Evolutionary conservation across 176 grass and related monocot species (phyloP).

Genomic region (Bromus sterilis): DNA sequence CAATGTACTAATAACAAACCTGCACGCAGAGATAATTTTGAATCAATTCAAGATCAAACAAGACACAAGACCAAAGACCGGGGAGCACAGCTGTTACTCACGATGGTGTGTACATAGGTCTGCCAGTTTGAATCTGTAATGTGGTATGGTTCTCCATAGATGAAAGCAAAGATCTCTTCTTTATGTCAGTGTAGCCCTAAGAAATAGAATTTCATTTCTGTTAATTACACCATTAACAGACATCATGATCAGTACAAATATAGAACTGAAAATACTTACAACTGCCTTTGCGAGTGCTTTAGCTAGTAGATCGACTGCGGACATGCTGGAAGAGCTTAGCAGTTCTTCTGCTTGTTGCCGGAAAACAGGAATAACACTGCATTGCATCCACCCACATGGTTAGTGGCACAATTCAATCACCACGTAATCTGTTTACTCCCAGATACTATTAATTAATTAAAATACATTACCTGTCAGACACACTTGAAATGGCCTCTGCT

Average conservation of each 20-base stretch:
- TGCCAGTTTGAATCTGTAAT: conserved; percentile 68
- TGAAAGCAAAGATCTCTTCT: conserved; percentile 86
- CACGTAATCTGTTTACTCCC: not conserved
- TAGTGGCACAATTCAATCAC: not conserved
- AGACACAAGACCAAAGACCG: not conserved
- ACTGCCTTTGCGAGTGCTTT: conserved; percentile 97
- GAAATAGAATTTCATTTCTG: not conserved
- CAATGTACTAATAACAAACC: conserved; percentile 70
- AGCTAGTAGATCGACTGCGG: conserved; percentile 67
- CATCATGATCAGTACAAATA: not conserved
- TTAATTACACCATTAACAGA: conserved; percentile 1
- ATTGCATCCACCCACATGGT: conserved; percentile 1
- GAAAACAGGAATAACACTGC: conserved; percentile 95
- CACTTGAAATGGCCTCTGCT: conserved; percentile 80
- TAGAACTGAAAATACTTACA: conserved; percentile 36
- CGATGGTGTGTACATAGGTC: conserved; percentile 66
- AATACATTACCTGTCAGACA: conserved; percentile 69
- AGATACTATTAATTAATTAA: not conserved
- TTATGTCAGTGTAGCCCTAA: conserved; percentile 92
- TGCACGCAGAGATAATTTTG: conserved; percentile 9
- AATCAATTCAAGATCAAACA: not conserved
- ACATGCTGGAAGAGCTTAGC: conserved; percentile 57
- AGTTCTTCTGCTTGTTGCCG: conserved; percentile 82
- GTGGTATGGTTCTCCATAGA: conserved; percentile 83
- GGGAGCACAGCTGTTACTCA: conserved; percentile 21